A percentile compares a stretch with the other conserved stretches of the same genome.
phyloP scores from a whole-genome alignment of 225 moss, liverwort and hornwort genomes.

The Takakia lepidozioides region DNA sequence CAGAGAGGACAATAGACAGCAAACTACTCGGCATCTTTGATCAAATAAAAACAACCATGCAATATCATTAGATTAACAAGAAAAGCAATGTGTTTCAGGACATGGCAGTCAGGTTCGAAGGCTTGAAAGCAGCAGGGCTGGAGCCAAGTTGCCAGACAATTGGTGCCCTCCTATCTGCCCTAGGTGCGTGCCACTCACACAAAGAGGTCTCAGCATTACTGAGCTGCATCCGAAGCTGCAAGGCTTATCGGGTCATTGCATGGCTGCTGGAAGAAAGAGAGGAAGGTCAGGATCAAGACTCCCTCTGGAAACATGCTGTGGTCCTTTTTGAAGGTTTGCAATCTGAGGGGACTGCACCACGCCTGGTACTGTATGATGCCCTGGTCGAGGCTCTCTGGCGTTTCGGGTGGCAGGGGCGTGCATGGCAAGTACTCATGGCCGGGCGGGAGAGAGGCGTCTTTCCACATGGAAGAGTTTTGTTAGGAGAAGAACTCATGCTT shows the following conservation, averaged over 20 bases:
- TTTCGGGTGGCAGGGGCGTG: slow-evolving; percentile 64
- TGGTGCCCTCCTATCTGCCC: slow-evolving; percentile 56
- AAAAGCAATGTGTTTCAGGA: slow-evolving; percentile 19
- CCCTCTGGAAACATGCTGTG: slow-evolving; percentile 38
- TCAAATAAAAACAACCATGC: too few relatives aligned
- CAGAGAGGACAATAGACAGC: too few relatives aligned
- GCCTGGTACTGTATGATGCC: slow-evolving; percentile 48
- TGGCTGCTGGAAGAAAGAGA: slow-evolving; percentile 36
- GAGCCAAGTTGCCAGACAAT: slow-evolving; percentile 56
- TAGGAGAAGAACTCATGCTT: slow-evolving; percentile 41
- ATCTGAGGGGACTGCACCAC: slow-evolving; percentile 45
- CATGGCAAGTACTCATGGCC: slow-evolving; percentile 56
- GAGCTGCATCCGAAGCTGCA: slow-evolving; percentile 36
- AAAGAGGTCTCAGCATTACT: slow-evolving; percentile 43
- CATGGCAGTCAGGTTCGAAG: slow-evolving; percentile 46
- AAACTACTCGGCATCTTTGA: too few relatives aligned
- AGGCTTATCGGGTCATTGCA: slow-evolving; percentile 45
- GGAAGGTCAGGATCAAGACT: slow-evolving; percentile 16
- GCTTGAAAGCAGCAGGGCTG: slow-evolving; percentile 29
- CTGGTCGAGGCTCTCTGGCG: slow-evolving; percentile 63
- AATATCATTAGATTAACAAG: too few relatives aligned
- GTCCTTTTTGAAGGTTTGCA: slow-evolving; percentile 44
- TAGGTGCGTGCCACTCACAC: slow-evolving; percentile 39
- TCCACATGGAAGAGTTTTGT: slow-evolving; percentile 37
- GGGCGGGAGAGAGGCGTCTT: slow-evolving; percentile 56